phyloP scores from a whole-genome alignment of 345 rosid genomes.

The Gossypium mustelinum region DNA sequence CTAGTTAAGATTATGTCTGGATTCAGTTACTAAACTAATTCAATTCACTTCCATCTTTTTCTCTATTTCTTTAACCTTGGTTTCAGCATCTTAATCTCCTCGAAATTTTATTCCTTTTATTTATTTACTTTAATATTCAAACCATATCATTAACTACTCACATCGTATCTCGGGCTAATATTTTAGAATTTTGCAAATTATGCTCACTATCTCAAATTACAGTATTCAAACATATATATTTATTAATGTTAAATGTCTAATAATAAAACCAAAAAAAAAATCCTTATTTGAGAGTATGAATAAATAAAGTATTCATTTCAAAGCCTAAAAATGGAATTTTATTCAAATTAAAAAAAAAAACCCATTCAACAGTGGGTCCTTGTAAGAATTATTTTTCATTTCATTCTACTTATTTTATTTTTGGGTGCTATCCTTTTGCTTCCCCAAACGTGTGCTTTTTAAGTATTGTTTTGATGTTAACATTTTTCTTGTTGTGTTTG shows the following conservation, averaged over 20 bases:
- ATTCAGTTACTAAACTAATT: constrained; percentile 10
- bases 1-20: constrained; percentile 20
- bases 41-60: constrained; percentile 2
- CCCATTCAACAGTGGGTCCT: neutral
- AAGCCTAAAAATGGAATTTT: neutral
- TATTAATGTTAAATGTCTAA: too few species aligned
- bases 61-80: constrained; percentile 1
- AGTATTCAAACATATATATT: too few species aligned
- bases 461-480: neutral
- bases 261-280: too few species aligned
- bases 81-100: constrained; percentile 46
- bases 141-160: neutral
- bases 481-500: neutral
- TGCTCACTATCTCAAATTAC: too few species aligned
- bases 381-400: neutral
- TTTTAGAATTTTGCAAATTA: neutral
- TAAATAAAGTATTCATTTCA: neutral
- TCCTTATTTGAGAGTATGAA: too few species aligned
- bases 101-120: constrained; percentile 21
- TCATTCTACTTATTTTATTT: neutral
- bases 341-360: neutral
- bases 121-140: neutral
- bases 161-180: neutral
- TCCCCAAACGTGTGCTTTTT: neutral
- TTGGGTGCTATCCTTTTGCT: neutral